These are phyloP conservation scores for Sporothrix pseudoabietina DNA, from an alignment of 2,329 filamentous ascomycete genomes.

Conservation along the genomic window DNA sequence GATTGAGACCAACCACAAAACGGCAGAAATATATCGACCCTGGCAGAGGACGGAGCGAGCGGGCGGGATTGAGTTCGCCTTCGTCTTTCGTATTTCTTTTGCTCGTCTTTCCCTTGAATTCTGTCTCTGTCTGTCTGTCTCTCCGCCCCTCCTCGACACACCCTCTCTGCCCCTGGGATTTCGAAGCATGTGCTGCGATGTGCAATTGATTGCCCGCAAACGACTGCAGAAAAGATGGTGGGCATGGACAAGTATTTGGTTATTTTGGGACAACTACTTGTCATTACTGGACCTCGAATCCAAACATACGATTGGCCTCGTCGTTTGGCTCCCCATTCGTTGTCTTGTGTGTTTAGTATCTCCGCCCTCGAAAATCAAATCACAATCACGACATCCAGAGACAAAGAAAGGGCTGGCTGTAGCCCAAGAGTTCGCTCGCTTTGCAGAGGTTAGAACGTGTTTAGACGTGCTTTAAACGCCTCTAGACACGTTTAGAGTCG, in stretches of 20 bases:
- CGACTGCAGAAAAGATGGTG: not conserved
- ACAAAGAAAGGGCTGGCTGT: not conserved
- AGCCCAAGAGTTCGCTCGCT: not conserved
- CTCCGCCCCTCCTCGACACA: not conserved
- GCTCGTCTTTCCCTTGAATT: not conserved
- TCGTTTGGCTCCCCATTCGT: no score
- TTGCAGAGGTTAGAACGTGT: not conserved
- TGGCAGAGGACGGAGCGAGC: not conserved
- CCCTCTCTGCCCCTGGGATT: not conserved
- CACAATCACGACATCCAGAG: not conserved
- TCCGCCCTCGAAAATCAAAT: not conserved
- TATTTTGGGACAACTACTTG: not conserved
- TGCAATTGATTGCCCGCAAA: not conserved
- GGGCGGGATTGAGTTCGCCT: not conserved
- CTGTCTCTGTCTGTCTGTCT: not conserved
- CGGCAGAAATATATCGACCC: not conserved
- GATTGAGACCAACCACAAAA: not conserved
- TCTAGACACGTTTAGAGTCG: not conserved
- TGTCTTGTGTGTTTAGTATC: not conserved
- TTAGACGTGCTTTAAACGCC: not conserved
- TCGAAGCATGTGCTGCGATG: not conserved
- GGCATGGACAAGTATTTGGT: not conserved
- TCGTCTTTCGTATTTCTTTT: not conserved
- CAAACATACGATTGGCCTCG: not conserved
- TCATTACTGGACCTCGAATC: not conserved